Evolutionary conservation across 768 basidiomycete genomes (phyloP), one percentile per base, ranked within the genome.

Genomic region (Ramaria sp.): DNA sequence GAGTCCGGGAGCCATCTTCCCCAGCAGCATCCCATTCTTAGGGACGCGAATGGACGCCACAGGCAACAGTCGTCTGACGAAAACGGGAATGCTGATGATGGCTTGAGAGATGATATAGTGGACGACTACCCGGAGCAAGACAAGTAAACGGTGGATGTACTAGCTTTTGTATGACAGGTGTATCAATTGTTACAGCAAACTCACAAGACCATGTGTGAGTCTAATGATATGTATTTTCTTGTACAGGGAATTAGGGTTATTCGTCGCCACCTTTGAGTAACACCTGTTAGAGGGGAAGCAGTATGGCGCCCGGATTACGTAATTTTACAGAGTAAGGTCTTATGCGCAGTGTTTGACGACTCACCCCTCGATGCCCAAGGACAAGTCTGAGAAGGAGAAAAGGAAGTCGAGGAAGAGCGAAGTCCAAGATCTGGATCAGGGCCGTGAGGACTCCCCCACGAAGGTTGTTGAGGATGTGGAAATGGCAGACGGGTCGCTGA

Each of bases 311-410:
- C 2, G 39, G 12, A 12, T 43, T 43, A 43, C n/a, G 20, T 43
- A 43, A 43, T 27, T n/a, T 2, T 2, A 27, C 27, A 27, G 27
- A 27, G n/a, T n/a, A n/a, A n/a, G n/a, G n/a, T n/a, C n/a, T n/a
- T 27, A 27, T 27, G 27, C 27, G 5, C 27, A 27, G 2, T 27
- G 42, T 17, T 37, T 37, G 34, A 37, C 42, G 4, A n/a, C 9
- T 42, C 42, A 22, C 22, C 31, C n/a, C 42, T 51, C 51, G 24
- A 73, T 88, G 88, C 71, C 76, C 57, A 88, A 83, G 72, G 85
- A 86, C 71, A 89, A 83, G 72, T 78, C 78, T 51, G 84, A 84
- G 64, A 87, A 86, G 70, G 81, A 82, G 47, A 87, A 84, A 71
- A 84, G 84, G 73, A 75, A 75, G 68, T 10, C 55, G n/a, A 47